Percentiles rank a stretch among this genome's conserved stretches.
phyloP scores from a whole-genome alignment of 2,329 filamentous ascomycete species.

The Ophiognomonia clavigignenti-juglandacearum region DNA sequence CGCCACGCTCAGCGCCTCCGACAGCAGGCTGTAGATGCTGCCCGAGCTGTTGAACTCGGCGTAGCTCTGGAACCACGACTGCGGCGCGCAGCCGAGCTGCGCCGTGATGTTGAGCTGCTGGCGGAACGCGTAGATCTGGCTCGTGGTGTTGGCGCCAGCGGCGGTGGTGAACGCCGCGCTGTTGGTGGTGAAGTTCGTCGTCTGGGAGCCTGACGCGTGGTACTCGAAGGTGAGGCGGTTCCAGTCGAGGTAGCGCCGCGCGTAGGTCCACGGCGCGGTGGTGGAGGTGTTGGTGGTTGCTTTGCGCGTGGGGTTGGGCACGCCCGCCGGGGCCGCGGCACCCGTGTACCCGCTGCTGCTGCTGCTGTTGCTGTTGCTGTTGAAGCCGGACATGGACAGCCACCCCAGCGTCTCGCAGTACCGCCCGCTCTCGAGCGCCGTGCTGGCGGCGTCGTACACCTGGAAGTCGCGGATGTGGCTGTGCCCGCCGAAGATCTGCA shows the following conservation, averaged over 20 bases:
- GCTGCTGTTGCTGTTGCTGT: conserved; percentile 39
- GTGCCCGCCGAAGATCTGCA: conserved; percentile 63
- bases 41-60: conserved; percentile 45
- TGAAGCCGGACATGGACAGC: conserved; percentile 58
- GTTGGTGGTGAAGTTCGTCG: conserved; percentile 8
- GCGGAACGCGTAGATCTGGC: conserved; percentile 35
- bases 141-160: conserved; percentile 17
- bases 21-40: conserved; percentile 51
- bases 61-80: conserved; percentile 54
- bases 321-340: conserved; percentile 29
- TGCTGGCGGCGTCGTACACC: conserved; percentile 57
- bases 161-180: conserved; percentile 17
- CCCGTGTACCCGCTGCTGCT: conserved; percentile 35
- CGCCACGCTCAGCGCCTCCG: conserved; percentile 43
- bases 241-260: conserved; percentile 63
- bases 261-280: conserved; percentile 39
- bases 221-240: conserved; percentile 62
- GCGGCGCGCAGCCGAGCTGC: conserved; percentile 51
- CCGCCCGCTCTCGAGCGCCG: conserved; percentile 57
- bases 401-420: conserved; percentile 68
- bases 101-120: conserved; percentile 49
- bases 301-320: conserved; percentile 34
- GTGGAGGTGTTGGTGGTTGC: conserved; percentile 32
- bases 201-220: conserved; percentile 42
- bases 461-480: conserved; percentile 61